Evolutionary conservation across 192 early-diverging fungal genomes (phyloP).

Genomic region (Glomus cerebriforme): DNA sequence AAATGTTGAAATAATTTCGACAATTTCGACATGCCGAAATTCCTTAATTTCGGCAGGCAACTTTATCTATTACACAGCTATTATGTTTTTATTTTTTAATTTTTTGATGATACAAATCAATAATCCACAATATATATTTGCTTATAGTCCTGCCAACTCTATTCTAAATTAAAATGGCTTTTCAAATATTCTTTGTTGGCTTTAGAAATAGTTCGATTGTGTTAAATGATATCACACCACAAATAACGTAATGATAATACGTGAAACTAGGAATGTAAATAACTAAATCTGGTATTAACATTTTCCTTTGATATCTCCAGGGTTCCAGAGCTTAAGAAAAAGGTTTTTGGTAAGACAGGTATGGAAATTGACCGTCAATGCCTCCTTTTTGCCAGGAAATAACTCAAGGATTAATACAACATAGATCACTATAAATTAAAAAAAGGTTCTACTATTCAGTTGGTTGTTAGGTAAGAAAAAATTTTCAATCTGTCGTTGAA

Average conservation of each 20-base stretch:
- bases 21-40: too few species aligned
- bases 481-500: not conserved
- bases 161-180: slow-evolving; percentile 15
- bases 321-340: not conserved
- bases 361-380: not conserved
- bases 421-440: not conserved
- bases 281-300: not conserved
- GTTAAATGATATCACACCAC: not conserved
- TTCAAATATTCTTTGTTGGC: not conserved
- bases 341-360: not conserved
- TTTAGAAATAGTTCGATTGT: not conserved
- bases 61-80: too few species aligned
- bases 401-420: not conserved
- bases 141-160: not conserved
- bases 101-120: too few species aligned
- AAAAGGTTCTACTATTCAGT: not conserved
- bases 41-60: too few species aligned
- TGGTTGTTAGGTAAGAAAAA: slow-evolving; percentile 12
- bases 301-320: slow-evolving; percentile 12
- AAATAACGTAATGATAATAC: slow-evolving; percentile 1
- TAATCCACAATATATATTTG: not conserved
- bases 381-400: slow-evolving; percentile 1
- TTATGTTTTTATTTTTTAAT: too few species aligned
- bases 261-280: slow-evolving; percentile 9
- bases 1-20: too few species aligned